Evolutionary conservation across 2,329 filamentous ascomycete genomes (phyloP).

Genomic region (Penicillium freii): DNA sequence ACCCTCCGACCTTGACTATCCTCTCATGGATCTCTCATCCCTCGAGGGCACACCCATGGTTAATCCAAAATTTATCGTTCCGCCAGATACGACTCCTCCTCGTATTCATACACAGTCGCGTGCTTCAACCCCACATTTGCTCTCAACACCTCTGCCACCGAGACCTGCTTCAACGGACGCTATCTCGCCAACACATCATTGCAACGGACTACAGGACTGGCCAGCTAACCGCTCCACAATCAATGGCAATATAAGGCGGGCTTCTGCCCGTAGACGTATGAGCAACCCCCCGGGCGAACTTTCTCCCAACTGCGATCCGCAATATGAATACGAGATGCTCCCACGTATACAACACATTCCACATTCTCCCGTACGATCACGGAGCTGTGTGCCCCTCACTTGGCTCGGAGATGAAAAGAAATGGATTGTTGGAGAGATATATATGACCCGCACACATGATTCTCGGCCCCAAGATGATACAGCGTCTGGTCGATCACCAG

Average conservation of each 20-base stretch:
- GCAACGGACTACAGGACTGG: neutral
- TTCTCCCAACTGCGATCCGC: neutral
- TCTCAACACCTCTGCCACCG: constrained; percentile 19
- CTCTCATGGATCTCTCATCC: constrained; percentile 37
- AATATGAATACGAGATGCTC: neutral
- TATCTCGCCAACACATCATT: neutral
- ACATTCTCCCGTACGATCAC: constrained; percentile 3
- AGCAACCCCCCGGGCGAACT: neutral
- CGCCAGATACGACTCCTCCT: neutral
- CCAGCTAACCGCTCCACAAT: neutral
- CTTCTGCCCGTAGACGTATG: neutral
- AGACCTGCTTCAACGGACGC: constrained; percentile 7
- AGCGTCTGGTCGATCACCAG: neutral
- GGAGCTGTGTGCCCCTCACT: constrained; percentile 19
- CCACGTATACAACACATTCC: neutral
- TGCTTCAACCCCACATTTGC: constrained; percentile 12
- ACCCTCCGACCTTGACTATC: neutral
- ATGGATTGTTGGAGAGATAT: constrained; percentile 25
- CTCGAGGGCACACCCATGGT: constrained; percentile 36
- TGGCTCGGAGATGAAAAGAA: constrained; percentile 33
- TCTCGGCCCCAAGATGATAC: neutral
- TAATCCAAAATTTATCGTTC: constrained; percentile 20
- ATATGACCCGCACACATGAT: neutral
- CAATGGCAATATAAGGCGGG: neutral
- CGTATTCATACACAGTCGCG: constrained; percentile 6